These are phyloP conservation scores for Fusarium chuoi DNA, from an alignment of 2,329 filamentous ascomycete species.

Conservation along the genomic window DNA sequence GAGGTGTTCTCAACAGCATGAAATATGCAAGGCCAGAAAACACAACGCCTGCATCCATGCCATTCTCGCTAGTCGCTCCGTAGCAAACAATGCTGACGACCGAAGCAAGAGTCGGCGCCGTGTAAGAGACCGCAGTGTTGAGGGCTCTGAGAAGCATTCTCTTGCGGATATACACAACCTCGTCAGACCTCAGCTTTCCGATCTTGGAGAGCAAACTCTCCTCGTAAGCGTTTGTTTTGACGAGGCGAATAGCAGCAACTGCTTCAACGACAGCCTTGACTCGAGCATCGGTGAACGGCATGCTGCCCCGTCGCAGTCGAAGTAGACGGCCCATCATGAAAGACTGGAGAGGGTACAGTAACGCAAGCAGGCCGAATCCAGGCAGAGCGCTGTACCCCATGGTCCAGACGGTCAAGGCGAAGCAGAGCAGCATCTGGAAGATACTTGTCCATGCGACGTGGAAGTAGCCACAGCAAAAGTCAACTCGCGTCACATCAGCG, in stretches of 20 bases:
- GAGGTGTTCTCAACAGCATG: conserved; percentile 13
- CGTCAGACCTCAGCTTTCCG: conserved; percentile 17
- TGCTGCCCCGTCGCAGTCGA: conserved; percentile 17
- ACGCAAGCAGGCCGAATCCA: conserved; percentile 7
- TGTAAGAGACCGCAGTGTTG: conserved; percentile 23
- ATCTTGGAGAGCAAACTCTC: conserved; percentile 23
- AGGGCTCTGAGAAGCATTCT: conserved; percentile 26
- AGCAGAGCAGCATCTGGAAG: conserved; percentile 46
- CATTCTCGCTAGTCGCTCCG: conserved; percentile 11
- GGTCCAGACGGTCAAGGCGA: conserved; percentile 34
- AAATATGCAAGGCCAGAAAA: conserved; percentile 19
- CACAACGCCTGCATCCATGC: conserved; percentile 17
- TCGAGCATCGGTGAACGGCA: conserved; percentile 18
- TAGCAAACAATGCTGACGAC: conserved; percentile 28
- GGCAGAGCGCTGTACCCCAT: conserved; percentile 24
- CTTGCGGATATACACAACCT: conserved; percentile 23
- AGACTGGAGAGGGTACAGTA: conserved; percentile 24
- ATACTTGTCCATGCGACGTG: conserved; percentile 47
- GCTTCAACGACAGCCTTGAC: conserved; percentile 25
- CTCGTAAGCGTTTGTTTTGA: conserved; percentile 28
- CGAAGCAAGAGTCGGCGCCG: conserved; percentile 10
- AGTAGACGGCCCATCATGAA: conserved; percentile 22
- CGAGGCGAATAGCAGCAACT: conserved; percentile 9
- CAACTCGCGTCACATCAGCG: conserved; percentile 46
- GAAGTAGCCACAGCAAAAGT: conserved; percentile 48